These are phyloP conservation scores for Telfairia occidentalis DNA, from an alignment of 331 rosid species.

Conservation along the genomic window DNA sequence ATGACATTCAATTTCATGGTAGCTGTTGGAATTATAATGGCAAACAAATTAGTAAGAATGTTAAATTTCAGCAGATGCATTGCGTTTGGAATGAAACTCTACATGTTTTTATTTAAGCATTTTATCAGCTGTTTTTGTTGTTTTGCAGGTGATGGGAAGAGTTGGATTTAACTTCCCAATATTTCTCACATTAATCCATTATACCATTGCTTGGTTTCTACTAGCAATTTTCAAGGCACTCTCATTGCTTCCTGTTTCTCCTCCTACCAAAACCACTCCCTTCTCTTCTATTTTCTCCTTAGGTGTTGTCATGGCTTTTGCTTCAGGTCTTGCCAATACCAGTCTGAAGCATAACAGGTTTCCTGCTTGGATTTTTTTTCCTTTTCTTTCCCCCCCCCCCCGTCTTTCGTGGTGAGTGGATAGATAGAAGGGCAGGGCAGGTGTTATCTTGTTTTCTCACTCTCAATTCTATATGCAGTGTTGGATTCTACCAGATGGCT, in stretches of 20 bases:
- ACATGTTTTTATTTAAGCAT: neutral
- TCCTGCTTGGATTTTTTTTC: neutral
- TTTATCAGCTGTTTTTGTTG: neutral
- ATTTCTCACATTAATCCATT: slow-evolving; percentile 76
- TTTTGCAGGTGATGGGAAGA: slow-evolving; percentile 76
- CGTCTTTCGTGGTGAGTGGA: neutral
- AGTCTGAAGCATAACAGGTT: slow-evolving; percentile 88
- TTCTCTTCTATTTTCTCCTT: slow-evolving; percentile 74
- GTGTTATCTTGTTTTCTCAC: slow-evolving; percentile 13
- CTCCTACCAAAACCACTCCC: slow-evolving; percentile 80
- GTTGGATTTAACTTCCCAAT: slow-evolving; percentile 88
- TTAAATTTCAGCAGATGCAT: neutral
- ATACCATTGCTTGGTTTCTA: slow-evolving; percentile 63
- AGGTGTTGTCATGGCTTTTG: slow-evolving; percentile 92
- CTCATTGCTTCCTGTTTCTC: slow-evolving; percentile 70
- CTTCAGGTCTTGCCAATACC: slow-evolving; percentile 96
- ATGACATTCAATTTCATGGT: slow-evolving; percentile 70
- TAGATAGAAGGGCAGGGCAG: neutral
- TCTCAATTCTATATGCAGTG: slow-evolving; percentile 34
- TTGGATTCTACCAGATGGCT: slow-evolving; percentile 98
- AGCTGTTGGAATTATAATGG: slow-evolving; percentile 70
- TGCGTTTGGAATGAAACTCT: neutral
- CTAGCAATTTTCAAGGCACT: slow-evolving; percentile 70
- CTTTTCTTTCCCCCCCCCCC: neutral
- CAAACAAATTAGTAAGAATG: slow-evolving; percentile 58